Evolutionary conservation across 2,329 filamentous ascomycete species (phyloP), one percentile per base, ranked within the genome.

Genomic region (Cladosporium sp.): DNA sequence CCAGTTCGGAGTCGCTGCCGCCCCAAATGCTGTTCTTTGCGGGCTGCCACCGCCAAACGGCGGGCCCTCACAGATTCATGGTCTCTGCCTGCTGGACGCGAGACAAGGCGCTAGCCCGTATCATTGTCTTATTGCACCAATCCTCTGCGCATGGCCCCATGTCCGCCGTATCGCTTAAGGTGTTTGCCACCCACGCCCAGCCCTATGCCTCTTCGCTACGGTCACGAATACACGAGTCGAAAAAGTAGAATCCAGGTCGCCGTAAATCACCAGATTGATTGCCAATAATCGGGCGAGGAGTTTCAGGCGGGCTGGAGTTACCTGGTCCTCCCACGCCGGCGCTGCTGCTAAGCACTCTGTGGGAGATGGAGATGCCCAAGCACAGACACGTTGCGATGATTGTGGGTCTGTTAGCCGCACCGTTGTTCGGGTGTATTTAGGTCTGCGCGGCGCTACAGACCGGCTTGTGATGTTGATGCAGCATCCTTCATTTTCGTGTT

Each of bases 401-500:
- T 32, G 45, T 48, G 45, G 45, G 37, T 48, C 45, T 32, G 15
- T 48, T 24, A 37, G 22, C 37, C 45, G 45, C 43, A 40, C 45
- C 45, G 45, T 48, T 48, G 45, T 48, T 41, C 45, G 45, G 45
- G 45, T 48, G 45, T 48, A 48, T 48, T 48, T 48, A 48, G 45
- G 45, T 40, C 39, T 36, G 27, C 27, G 45, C 45, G 45, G 45
- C 45, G 45, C 45, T 48, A 48, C 37, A 36, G 37, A 48, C 39
- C 43, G 45, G 45, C 12, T 41, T 40, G 45, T 41, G 45, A 48
- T 48, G 45, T 48, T 48, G 45, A 48, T 48, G 45, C 45, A 48
- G 45, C 45, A 48, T 48, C 45, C 45, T 48, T 48, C 45, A 48
- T 48, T 48, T 48, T 48, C 45, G 45, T 48, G 45, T 48, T 48